These are phyloP conservation scores for Sclerotinia trifoliorum DNA, from an alignment of 2,329 filamentous ascomycete species.

Conservation along the genomic window DNA sequence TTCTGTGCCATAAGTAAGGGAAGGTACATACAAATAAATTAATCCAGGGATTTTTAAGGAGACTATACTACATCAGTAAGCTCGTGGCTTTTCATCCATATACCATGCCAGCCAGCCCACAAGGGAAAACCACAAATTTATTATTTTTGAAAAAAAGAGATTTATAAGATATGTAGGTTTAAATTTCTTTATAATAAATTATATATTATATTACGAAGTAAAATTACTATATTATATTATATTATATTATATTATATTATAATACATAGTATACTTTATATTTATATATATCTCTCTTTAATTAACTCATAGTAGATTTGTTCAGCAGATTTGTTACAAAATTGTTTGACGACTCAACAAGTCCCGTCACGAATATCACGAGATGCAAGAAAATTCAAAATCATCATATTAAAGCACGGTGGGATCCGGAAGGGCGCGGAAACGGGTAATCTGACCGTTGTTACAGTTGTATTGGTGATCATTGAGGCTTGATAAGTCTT, in stretches of 20 bases:
- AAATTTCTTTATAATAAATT: background rate
- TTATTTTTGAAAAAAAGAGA: background rate
- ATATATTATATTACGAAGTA: background rate
- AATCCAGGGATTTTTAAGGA: background rate
- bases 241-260: too few species aligned
- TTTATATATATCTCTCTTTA: too few species aligned
- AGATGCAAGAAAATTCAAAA: background rate
- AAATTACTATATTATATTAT: background rate
- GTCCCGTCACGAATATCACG: too few species aligned
- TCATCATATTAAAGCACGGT: background rate
- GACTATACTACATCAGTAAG: slow-evolving; percentile 4
- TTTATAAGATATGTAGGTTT: background rate
- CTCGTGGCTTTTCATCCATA: background rate
- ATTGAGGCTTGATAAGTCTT: background rate
- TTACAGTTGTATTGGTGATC: slow-evolving; percentile 8
- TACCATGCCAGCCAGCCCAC: background rate
- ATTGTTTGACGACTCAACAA: background rate
- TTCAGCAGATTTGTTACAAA: background rate
- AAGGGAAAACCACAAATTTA: background rate
- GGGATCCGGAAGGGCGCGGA: background rate
- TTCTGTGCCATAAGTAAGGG: background rate
- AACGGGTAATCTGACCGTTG: background rate
- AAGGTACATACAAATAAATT: background rate
- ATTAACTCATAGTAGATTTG: background rate
- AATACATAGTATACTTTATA: background rate